Conservation (phyloP, 139 green algal genomes). For the Auxenochlorella pyrenoidosa region DNA sequence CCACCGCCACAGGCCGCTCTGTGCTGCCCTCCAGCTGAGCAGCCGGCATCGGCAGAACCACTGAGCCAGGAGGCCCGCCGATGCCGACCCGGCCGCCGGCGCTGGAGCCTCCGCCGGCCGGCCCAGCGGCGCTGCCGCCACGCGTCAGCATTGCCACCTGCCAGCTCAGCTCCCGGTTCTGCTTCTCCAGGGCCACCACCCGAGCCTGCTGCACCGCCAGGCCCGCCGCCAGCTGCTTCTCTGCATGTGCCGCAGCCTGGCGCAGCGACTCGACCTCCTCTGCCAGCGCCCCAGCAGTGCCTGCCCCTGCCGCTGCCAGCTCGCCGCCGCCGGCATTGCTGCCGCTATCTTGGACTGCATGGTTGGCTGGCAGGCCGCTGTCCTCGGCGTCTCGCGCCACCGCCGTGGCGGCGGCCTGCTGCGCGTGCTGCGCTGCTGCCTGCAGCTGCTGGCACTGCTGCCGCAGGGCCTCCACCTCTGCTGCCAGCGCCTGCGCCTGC, state of each 20-base stretch:
- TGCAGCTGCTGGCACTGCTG: constrained; percentile 1
- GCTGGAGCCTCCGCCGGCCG: background rate
- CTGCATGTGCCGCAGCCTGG: background rate
- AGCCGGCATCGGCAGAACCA: constrained; percentile 24
- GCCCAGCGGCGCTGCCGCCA: background rate
- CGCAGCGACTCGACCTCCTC: background rate
- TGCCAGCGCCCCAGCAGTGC: background rate
- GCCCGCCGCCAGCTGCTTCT: constrained; percentile 30
- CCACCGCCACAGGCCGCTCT: constrained; percentile 7
- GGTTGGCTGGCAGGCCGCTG: background rate
- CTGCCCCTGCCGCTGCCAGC: background rate
- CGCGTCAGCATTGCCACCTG: constrained; percentile 54
- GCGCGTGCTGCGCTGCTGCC: background rate
- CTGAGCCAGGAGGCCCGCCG: constrained; percentile 9
- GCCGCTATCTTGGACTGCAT: background rate
- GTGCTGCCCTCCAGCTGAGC: background rate
- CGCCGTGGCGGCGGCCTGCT: constrained; percentile 1
- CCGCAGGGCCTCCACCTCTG: background rate
- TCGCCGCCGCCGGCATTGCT: background rate
- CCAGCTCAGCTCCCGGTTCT: constrained; percentile 56
- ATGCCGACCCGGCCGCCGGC: constrained; percentile 6
- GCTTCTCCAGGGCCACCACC: constrained; percentile 50
- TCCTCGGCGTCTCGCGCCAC: background rate
- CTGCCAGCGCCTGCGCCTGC: background rate
- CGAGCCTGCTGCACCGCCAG: constrained; percentile 37